Evolutionary conservation across 1,139 yeast genomes (phyloP).

Genomic region (Zygoascus meyerae): DNA sequence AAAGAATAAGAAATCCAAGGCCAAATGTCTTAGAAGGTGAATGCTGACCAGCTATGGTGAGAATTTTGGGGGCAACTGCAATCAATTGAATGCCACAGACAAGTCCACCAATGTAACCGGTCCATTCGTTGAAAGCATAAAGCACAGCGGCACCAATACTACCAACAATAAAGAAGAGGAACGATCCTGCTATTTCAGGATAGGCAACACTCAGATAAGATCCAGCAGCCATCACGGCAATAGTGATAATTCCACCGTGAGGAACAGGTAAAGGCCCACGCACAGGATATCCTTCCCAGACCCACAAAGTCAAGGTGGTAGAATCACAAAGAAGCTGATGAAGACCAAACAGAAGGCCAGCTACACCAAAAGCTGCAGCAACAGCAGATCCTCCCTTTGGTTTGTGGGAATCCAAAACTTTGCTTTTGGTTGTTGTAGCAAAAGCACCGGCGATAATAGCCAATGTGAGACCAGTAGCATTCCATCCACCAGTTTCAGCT

Average conservation of each 20-base stretch:
- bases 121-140: constrained; percentile 61
- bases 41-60: constrained; percentile 53
- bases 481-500: constrained; percentile 76
- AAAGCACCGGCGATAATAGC: constrained; percentile 44
- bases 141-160: constrained; percentile 47
- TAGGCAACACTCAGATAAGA: constrained; percentile 41
- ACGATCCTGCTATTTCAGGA: constrained; percentile 23
- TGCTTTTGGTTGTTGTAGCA: constrained; percentile 4
- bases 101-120: constrained; percentile 76
- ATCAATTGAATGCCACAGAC: constrained; percentile 58
- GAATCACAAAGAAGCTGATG: constrained; percentile 79
- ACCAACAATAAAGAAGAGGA: constrained; percentile 34
- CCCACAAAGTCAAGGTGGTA: constrained; percentile 80
- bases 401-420: not conserved
- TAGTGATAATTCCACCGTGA: constrained; percentile 63
- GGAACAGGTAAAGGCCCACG: constrained; percentile 87
- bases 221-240: constrained; percentile 57
- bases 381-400: constrained; percentile 30
- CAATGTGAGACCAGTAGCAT: constrained; percentile 59
- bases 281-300: constrained; percentile 90
- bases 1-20: constrained; percentile 47
- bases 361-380: constrained; percentile 64
- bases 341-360: constrained; percentile 65
- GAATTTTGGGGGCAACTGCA: constrained; percentile 57
- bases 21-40: constrained; percentile 56